Evolutionary conservation across 768 basidiomycete species (phyloP).

Genomic region (Tulasnella sp.): DNA sequence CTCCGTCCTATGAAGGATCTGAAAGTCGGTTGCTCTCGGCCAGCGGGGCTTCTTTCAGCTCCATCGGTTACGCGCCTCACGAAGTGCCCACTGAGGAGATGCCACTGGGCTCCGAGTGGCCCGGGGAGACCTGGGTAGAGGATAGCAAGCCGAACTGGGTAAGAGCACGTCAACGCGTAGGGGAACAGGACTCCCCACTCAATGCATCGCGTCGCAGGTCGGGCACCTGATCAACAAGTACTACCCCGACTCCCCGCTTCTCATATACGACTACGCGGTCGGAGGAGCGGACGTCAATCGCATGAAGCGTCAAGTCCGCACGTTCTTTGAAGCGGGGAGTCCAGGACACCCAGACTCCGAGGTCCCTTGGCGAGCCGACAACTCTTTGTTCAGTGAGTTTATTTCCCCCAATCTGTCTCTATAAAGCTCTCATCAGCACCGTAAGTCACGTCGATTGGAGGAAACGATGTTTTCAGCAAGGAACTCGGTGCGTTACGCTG

Average conservation of each 20-base stretch:
- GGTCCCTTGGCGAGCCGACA: constrained; percentile 33
- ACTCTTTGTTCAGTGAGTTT: constrained; percentile 34
- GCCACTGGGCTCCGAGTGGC: constrained; percentile 41
- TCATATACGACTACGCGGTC: constrained; percentile 47
- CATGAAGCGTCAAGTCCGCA: constrained; percentile 31
- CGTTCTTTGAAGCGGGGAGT: constrained; percentile 27
- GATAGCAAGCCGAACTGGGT: constrained; percentile 47
- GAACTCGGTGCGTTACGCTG: neutral
- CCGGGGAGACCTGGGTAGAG: constrained; percentile 42
- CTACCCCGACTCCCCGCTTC: constrained; percentile 27
- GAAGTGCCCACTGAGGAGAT: constrained; percentile 22
- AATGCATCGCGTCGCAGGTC: no score
- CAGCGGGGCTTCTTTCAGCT: constrained; percentile 56
- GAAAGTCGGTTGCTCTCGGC: neutral
- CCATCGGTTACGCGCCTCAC: constrained; percentile 24
- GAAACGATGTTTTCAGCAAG: constrained; percentile 37
- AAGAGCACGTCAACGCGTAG: no score
- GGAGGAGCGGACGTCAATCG: constrained; percentile 39
- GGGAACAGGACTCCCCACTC: no score
- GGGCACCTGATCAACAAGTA: constrained; percentile 21
- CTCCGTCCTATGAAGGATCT: neutral
- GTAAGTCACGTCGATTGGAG: constrained; percentile 57
- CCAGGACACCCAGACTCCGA: constrained; percentile 26
- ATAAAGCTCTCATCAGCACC: no score
- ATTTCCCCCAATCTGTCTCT: neutral